Evolutionary conservation across 352 stramenopile genomes (phyloP), one percentile per base, ranked within the genome.

Genomic region (Phytophthora aleatoria): DNA sequence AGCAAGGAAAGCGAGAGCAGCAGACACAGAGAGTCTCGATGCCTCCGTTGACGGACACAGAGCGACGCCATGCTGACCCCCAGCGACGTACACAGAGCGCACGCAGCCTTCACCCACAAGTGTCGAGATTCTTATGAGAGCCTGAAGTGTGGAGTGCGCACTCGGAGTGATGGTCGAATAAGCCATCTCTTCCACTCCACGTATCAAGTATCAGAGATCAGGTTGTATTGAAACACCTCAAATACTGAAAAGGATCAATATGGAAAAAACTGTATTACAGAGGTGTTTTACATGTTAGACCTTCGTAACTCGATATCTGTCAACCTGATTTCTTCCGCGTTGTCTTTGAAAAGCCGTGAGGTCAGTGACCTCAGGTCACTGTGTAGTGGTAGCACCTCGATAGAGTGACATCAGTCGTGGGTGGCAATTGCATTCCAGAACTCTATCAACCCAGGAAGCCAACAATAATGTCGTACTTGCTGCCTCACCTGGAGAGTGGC

Each of bases 401-500:
- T 11, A 24, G 35, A 74, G 50, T 71, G 61, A 70, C 61, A 4
- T 24, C 12, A 13, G 1, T 50, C 24, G 13, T 50, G 36, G 30
- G 33, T 66, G 48, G 31, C 49, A 52, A 10, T 33, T 48, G 31
- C 9, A 50, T 33, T 61, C 44, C 9, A 48, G 48, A 47, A 41
- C 10, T 36, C 31, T 41, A 33, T 33, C 8, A 45, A 12, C n/a
- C 26, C 1, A 27, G 36, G 20, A 45, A 64, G 48, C 61, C 42
- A 41, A 10, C 12, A 69, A 9, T 24, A 41, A 98, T 98, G 95
- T 96, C 90, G 67, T 99, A 99, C 79, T 87, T 99, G 76, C 81
- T 99, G 59, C 97, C 97, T 24, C 98, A 99, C 79, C 82, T 99
- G 48, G 83, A 95, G 66, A 98, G 79, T 45, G 97, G 97, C 56